Base-by-base conservation (phyloP, 495 filamentous ascomycete species). In the Penicillium robsamsonii region DNA sequence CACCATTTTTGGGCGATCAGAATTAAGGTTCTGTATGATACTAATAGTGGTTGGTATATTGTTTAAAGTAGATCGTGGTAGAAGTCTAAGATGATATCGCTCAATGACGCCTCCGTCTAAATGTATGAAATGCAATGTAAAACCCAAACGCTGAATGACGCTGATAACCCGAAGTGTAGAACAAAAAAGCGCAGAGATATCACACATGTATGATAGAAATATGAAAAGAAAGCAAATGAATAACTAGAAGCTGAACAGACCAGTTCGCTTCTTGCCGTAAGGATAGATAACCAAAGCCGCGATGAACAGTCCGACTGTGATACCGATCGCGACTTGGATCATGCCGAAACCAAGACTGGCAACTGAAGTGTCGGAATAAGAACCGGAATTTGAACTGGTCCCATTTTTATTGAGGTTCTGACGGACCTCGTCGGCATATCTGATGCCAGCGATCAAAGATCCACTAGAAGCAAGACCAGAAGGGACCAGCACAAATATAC, bases 401-500 rank as follows among this genome's bases (percentile, higher is more conserved):
- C 59, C 64, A 11, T 47, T 47, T 1, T 55, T 59, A 18, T 67
- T 69, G 1, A 79, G 76, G 57, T 82, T 84, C 1, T 74, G 56
- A 18, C 81, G 81, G 24, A 96, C 83, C 61, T 88, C 79, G 58
- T 96, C 83, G 13, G 91, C 92, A 27, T 84, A 87, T 50, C 82
- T 81, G 18, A 97, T 72, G 18, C 93, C 93, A 13, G 83, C 82
- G 11, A 97, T 75, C 54, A 97, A 72, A 12, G 85, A 89, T 4
- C 92, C 93, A 48, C 81, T 83, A 4, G 90, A 92, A 0, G 93
- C 90, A 17, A 97, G 79, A 5, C 92, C 92, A 6, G 87, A 91
- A 1, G 93, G 93, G 7, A 97, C 93, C 52, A 94, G 90, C 12
- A 97, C 92, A 64, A 96, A 96, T 59, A 97, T 96, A 37, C 87